Conservation (phyloP, 345 rosid genomes). For the Hibiscus mutabilis region DNA sequence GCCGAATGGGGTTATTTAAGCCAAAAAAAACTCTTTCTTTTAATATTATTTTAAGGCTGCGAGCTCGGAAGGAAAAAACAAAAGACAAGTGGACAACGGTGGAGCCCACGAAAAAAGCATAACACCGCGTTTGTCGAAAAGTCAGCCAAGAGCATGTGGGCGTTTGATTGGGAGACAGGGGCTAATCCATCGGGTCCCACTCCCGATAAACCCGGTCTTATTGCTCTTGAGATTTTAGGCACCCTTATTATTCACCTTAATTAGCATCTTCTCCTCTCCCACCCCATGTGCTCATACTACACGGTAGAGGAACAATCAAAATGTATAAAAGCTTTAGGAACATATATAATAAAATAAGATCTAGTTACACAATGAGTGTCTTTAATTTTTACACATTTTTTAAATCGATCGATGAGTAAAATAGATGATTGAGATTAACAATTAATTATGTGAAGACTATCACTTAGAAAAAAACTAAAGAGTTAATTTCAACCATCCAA, state of each 20-base stretch:
- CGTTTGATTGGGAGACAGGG: neutral
- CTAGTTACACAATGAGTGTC: no score
- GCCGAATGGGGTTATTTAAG: neutral
- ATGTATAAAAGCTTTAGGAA: no score
- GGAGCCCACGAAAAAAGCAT: neutral
- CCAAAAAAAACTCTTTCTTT: neutral
- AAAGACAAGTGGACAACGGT: neutral
- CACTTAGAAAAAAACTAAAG: no score
- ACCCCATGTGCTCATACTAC: constrained; percentile 5
- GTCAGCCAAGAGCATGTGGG: neutral
- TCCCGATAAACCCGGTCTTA: neutral
- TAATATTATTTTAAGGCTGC: neutral
- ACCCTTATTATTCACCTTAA: neutral
- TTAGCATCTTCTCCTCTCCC: neutral
- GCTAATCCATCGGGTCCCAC: neutral
- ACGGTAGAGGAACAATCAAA: neutral
- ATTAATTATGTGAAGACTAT: no score
- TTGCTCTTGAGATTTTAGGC: neutral
- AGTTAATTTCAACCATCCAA: no score
- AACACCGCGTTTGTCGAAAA: neutral
- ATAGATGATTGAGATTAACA: no score
- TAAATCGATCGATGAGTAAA: no score
- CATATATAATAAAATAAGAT: no score
- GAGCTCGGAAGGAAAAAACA: neutral
- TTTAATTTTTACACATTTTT: no score